A percentile compares a stretch with the other conserved stretches of the same genome.
phyloP scores from a whole-genome alignment of 2,329 filamentous ascomycete species.

The Pseudocercospora ulei region DNA sequence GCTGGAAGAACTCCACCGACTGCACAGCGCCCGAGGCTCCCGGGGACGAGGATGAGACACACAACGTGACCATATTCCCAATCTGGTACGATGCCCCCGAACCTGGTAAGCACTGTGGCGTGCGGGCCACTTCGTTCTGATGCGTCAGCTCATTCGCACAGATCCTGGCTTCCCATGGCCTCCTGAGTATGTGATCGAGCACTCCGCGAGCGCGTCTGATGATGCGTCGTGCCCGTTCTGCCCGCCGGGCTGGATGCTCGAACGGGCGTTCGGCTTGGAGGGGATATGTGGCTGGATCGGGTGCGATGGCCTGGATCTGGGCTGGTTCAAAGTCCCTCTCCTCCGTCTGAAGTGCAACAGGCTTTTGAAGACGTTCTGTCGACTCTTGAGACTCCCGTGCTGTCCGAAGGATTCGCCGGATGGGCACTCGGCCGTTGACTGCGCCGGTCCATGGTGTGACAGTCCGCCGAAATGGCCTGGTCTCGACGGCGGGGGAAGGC shows the following conservation, averaged over 20 bases:
- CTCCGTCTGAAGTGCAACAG: not conserved
- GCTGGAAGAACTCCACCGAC: slow-evolving; percentile 18
- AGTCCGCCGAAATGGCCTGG: not conserved
- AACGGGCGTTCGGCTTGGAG: slow-evolving; percentile 3
- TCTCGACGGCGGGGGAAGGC: slow-evolving; percentile 10
- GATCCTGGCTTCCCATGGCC: slow-evolving; percentile 8
- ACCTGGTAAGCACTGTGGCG: too few relatives aligned
- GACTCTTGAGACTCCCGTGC: not conserved
- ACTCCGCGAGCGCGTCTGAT: not conserved
- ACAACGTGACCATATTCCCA: slow-evolving; percentile 12
- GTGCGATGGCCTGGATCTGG: slow-evolving; percentile 12
- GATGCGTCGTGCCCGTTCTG: slow-evolving; percentile 5
- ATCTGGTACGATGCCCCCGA: slow-evolving; percentile 9
- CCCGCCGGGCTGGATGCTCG: not conserved
- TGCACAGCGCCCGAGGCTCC: slow-evolving; percentile 10
- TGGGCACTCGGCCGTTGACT: not conserved
- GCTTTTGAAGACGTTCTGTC: not conserved
- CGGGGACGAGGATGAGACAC: slow-evolving; percentile 8
- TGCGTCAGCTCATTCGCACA: not conserved
- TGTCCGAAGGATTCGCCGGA: not conserved
- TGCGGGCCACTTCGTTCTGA: too few relatives aligned
- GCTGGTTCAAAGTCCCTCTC: slow-evolving; percentile 11
- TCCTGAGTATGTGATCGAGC: slow-evolving; percentile 2
- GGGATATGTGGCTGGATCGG: slow-evolving; percentile 11
- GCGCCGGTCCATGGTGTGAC: slow-evolving; percentile 5